Base-by-base conservation (phyloP, 495 filamentous ascomycete species). In the Penicillium canescens region DNA sequence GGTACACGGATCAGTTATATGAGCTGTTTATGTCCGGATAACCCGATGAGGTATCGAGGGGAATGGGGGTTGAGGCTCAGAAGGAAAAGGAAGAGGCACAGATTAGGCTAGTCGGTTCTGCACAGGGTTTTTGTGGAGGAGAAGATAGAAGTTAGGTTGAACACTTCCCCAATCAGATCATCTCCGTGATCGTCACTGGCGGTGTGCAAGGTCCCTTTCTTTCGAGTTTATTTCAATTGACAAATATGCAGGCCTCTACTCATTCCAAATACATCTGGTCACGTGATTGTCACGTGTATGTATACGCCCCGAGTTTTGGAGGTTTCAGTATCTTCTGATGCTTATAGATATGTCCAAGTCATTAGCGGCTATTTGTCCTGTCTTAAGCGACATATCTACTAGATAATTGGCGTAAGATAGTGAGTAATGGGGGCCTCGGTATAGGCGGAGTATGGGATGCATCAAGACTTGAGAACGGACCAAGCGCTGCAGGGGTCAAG, bases 151-250 rank as follows among this genome's bases (percentile, higher is more conserved):
- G 33, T 38, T 21, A 18, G 18, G 18, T 18, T 26, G 33, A 42
- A 33, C 45, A 34, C 34, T 26, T 26, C 20, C 31, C 48, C 34
- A 56, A 56, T 61, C 61, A 59, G 45, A 56, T 58, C 61, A 64
- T 65, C 10, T 24, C 48, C 43, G 52, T n/a, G 28, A 39, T 55
- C 21, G 42, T 57, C 24, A 52, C 51, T 59, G 49, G 61, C 61
- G 61, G 61, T 65, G 55, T 59, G 55, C 52, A 21, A 21, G 20
- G 31, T 46, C 16, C 28, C 28, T 31, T 21, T 13, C 14, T 47
- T 20, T 24, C 18, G 20, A 46, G n/a, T 35, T 35, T 21, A 14
- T 33, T 42, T 28, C 38, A 42, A 50, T 28, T 37, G 13, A 31
- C 31, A 47, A 47, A 37, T 31, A 31, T 31, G 28, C 28, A 23